Conservation (phyloP, 1,284 basidiomycete genomes). For the Pholiota adiposa region DNA sequence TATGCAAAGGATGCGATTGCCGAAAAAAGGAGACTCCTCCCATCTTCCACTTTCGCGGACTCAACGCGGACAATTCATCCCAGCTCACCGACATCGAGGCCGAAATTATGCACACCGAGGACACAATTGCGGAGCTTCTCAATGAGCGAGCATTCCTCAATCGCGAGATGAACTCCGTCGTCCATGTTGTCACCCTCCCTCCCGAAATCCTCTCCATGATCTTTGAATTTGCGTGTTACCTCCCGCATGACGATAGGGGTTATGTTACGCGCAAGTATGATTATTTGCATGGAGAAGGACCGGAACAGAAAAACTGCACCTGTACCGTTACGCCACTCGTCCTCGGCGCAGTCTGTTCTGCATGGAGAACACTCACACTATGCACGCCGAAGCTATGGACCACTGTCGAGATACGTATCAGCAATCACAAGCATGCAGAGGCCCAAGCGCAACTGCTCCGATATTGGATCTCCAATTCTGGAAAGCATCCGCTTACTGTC, state of each 20-base stretch:
- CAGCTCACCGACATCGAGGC: constrained; percentile 15
- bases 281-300: background rate
- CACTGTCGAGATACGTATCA: constrained; percentile 13
- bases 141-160: constrained; percentile 18
- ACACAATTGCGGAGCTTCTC: constrained; percentile 20
- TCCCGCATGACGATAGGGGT: background rate
- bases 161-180: constrained; percentile 20
- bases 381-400: constrained; percentile 21
- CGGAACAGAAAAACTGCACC: background rate
- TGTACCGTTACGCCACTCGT: constrained; percentile 22
- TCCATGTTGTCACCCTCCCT: constrained; percentile 20
- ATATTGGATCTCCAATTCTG: constrained; percentile 19
- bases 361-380: constrained; percentile 19
- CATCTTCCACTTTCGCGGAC: too few relatives aligned
- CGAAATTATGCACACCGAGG: constrained; percentile 20
- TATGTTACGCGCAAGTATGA: background rate
- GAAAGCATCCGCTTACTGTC: constrained; percentile 17
- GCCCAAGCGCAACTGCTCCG: constrained; percentile 19
- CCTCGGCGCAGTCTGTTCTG: constrained; percentile 20
- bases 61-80: constrained; percentile 10
- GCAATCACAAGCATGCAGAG: constrained; percentile 11
- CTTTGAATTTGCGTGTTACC: constrained; percentile 21
- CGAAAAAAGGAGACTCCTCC: too few relatives aligned
- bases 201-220: constrained; percentile 19
- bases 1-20: too few relatives aligned